Evolutionary conservation across 1,139 yeast genomes (phyloP).

Genomic region (Suzukiozyma palmioleophila): DNA sequence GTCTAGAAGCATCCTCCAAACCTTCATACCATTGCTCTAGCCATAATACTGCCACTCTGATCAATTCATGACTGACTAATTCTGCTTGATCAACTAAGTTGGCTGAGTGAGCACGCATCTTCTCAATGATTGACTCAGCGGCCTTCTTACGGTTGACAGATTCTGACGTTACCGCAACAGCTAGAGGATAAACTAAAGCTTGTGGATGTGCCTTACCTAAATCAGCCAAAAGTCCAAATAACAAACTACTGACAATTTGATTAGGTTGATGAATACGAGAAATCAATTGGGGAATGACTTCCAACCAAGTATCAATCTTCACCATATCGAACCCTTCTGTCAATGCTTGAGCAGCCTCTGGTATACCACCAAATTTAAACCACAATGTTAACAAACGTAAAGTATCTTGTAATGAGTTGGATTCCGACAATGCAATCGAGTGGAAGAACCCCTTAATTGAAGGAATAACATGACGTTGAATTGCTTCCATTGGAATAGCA

Average conservation of each 20-base stretch:
- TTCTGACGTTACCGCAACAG: constrained; percentile 94
- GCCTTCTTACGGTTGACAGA: constrained; percentile 87
- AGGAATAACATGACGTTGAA: constrained; percentile 86
- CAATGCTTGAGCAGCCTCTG: constrained; percentile 89
- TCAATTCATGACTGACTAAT: constrained; percentile 86
- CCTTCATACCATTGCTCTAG: constrained; percentile 99
- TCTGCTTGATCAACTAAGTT: constrained; percentile 87
- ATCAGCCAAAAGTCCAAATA: constrained; percentile 78
- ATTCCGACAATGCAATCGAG: constrained; percentile 81
- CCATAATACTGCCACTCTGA: constrained; percentile 94
- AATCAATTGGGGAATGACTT: constrained; percentile 91
- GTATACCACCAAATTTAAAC: constrained; percentile 93
- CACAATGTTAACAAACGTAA: constrained; percentile 84
- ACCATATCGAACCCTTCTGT: constrained; percentile 88
- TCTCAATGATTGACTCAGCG: constrained; percentile 85
- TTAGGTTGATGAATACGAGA: constrained; percentile 96
- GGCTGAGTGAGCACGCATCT: constrained; percentile 87
- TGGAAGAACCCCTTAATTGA: constrained; percentile 95
- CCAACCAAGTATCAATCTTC: constrained; percentile 89
- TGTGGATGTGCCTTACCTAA: constrained; percentile 96
- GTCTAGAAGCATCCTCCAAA: constrained; percentile 90
- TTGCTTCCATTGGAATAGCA: constrained; percentile 51
- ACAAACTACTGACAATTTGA: constrained; percentile 72
- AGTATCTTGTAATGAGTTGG: constrained; percentile 90
- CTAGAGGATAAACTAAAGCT: constrained; percentile 89